Base-by-base conservation (phyloP, 2,329 filamentous ascomycete genomes). In the Fusarium sarcochroum region DNA sequence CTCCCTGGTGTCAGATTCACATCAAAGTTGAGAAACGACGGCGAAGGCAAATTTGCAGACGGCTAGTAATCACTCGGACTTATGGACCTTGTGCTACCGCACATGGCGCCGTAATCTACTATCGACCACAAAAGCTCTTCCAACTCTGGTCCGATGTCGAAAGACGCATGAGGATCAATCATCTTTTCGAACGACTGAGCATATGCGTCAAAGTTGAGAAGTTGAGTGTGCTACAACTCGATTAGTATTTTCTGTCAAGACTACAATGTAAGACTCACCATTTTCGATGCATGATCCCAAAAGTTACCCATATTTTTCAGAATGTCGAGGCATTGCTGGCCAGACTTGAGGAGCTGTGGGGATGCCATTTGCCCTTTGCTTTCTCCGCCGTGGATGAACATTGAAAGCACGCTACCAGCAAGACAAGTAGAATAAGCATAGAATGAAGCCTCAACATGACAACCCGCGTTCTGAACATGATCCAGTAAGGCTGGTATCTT, bases 281-380 rank as follows among this genome's bases (percentile, higher is more conserved):
- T 66, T 21, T 63, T 68, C 7, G 58, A n/a, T 0, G 65, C 65
- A 34, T 68, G 65, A 5, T 54, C 40, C 62, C 65, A 68, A 27
- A 50, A 48, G 1, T 35, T 9, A 1, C 58, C 54, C 65, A 66
- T 63, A 0, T 57, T 45, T 7, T 53, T 44, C 1, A 68, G 11
- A 3, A 63, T 58, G 1, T 45, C 21, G 0, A 68, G 14, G 2
- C 44, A 52, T 27, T 66, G 52, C 13, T 59, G 53, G 0, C 53
- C 25, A 14, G 57, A 40, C 9, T 56, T 52, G 4, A 58, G 8
- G 4, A 63, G 30, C 5, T 63, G 25, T 5, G 11, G 37, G 11
- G 49, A 52, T 15, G 49, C 35, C 13, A 44, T 20, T 11, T 32
- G 27, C 1, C 25, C 38, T 13, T 23, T 34, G 4, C 25, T 52